Evolutionary conservation across 495 filamentous ascomycete genomes (phyloP).

Genomic region (Xylaria nigripes): DNA sequence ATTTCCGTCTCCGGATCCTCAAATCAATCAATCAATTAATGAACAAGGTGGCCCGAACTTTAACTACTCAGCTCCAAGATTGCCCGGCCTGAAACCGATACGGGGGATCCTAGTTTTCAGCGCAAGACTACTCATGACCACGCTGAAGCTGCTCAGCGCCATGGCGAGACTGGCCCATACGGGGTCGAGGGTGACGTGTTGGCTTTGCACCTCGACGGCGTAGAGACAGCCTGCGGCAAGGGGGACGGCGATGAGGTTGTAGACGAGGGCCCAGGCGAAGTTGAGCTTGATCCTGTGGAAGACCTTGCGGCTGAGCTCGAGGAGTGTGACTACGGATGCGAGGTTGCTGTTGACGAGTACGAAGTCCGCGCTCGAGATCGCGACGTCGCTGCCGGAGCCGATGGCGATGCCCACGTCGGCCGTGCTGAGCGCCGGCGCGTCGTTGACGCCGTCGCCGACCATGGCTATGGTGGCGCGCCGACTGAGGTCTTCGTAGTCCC

Average conservation of each 20-base stretch:
- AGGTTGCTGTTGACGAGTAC: constrained; percentile 74
- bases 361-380: constrained; percentile 73
- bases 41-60: too few relatives aligned
- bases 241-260: constrained; percentile 72
- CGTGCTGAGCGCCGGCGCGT: constrained; percentile 69
- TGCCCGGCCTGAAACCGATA: constrained; percentile 40
- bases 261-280: constrained; percentile 82
- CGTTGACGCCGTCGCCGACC: constrained; percentile 86
- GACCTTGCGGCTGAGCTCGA: constrained; percentile 61
- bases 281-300: constrained; percentile 78
- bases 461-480: constrained; percentile 39
- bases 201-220: constrained; percentile 48
- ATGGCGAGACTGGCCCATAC: constrained; percentile 84
- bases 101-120: constrained; percentile 44
- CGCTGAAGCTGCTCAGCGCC: constrained; percentile 77
- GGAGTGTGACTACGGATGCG: constrained; percentile 58
- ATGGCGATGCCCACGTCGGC: constrained; percentile 82
- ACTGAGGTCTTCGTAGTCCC: constrained; percentile 20
- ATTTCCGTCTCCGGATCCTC: too few relatives aligned
- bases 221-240: constrained; percentile 78
- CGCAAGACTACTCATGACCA: constrained; percentile 64
- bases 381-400: constrained; percentile 76
- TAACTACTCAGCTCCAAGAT: constrained; percentile 5
- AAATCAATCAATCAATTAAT: too few relatives aligned
- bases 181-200: constrained; percentile 57